These are phyloP conservation scores for Globisporangium polare DNA, from an alignment of 352 stramenopile genomes.

Conservation along the genomic window DNA sequence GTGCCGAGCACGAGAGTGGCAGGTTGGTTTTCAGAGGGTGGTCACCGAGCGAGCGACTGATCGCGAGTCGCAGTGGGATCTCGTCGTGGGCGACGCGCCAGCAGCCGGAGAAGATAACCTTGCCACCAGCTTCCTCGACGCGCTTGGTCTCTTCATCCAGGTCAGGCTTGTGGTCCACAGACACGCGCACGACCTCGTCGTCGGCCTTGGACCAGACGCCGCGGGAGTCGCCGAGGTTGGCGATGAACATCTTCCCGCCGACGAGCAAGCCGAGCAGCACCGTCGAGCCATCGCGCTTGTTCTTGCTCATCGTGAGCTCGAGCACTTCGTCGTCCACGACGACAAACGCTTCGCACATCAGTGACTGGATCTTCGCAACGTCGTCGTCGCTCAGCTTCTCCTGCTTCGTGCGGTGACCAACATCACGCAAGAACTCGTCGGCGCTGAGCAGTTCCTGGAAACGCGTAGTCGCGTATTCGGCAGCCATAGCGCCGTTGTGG, in stretches of 20 bases:
- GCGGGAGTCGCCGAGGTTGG: slow-evolving; percentile 75
- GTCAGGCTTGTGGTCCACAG: slow-evolving; percentile 78
- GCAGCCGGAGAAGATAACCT: slow-evolving; percentile 78
- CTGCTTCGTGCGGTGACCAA: slow-evolving; percentile 35
- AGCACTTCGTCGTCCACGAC: slow-evolving; percentile 72
- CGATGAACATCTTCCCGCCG: slow-evolving; percentile 69
- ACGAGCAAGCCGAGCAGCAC: slow-evolving; percentile 69
- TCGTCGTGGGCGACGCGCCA: slow-evolving; percentile 81
- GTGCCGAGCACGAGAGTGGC: slow-evolving; percentile 48
- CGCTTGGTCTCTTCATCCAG: slow-evolving; percentile 54
- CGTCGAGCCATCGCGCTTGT: slow-evolving; percentile 74
- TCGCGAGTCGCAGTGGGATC: slow-evolving; percentile 62
- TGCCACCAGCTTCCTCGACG: slow-evolving; percentile 61
- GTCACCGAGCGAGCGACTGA: slow-evolving; percentile 75
- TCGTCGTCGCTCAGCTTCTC: slow-evolving; percentile 37
- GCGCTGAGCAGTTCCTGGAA: slow-evolving; percentile 58
- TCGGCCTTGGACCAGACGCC: slow-evolving; percentile 41
- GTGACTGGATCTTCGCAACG: slow-evolving; percentile 36
- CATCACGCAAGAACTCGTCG: slow-evolving; percentile 39
- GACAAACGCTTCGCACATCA: slow-evolving; percentile 57
- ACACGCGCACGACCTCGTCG: slow-evolving; percentile 53
- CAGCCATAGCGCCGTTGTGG: slow-evolving; percentile 70
- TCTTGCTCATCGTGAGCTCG: slow-evolving; percentile 55
- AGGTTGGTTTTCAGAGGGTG: slow-evolving; percentile 73
- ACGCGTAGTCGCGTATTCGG: slow-evolving; percentile 52